Percentiles rank a stretch among this genome's conserved stretches.
Conservation (phyloP, 2,329 filamentous ascomycete genomes). For the Hypomyces rosellus region DNA sequence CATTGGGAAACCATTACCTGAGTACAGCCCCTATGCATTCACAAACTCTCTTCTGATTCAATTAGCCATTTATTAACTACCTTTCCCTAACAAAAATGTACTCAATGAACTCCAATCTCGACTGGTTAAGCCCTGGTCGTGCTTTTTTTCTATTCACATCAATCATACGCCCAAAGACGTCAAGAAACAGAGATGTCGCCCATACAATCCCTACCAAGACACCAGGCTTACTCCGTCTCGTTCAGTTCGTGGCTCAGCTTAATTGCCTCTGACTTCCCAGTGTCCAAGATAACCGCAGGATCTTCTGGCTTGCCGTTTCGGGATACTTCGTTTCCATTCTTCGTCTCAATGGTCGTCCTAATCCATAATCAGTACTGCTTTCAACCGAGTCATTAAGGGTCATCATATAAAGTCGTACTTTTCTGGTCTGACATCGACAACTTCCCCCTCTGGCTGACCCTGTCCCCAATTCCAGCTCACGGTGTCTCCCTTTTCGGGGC, state of each 20-base stretch:
- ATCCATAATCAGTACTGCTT: not conserved
- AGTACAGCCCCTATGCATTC: no score
- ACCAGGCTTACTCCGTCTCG: constrained; percentile 6
- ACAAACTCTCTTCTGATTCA: no score
- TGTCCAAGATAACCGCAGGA: constrained; percentile 37
- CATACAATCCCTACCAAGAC: no score
- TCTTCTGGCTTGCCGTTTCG: constrained; percentile 35
- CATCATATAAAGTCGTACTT: constrained; percentile 24
- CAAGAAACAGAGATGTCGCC: no score
- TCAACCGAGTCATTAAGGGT: not conserved
- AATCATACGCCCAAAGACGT: no score
- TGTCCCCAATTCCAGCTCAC: constrained; percentile 43
- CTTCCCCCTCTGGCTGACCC: constrained; percentile 37
- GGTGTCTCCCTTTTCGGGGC: constrained; percentile 33
- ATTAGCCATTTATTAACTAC: no score
- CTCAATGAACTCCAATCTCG: no score
- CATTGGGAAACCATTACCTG: no score
- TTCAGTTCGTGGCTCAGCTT: constrained; percentile 36
- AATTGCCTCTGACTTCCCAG: constrained; percentile 36
- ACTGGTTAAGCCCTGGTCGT: no score
- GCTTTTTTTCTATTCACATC: no score
- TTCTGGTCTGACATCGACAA: constrained; percentile 37
- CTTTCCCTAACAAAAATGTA: no score
- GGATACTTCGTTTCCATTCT: constrained; percentile 34
- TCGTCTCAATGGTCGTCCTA: constrained; percentile 34